A percentile compares a stretch with the other conserved stretches of the same genome.
Conservation (phyloP, 768 basidiomycete genomes). For the Mycena kentingensis region DNA sequence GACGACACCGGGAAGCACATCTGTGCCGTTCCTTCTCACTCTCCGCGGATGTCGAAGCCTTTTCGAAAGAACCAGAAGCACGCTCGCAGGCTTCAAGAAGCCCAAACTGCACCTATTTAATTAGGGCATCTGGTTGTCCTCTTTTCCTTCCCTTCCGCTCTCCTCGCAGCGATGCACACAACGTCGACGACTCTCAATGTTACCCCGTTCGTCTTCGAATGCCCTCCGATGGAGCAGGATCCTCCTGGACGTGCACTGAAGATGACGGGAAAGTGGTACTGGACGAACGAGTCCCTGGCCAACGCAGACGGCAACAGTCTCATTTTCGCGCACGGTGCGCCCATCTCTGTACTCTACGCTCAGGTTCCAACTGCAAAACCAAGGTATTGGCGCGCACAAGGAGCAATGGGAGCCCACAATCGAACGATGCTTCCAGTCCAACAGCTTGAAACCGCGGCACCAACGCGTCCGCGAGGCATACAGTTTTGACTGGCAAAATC, state of each 20-base stretch:
- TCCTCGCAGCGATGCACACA: no score
- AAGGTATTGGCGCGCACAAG: no score
- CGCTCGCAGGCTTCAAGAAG: no score
- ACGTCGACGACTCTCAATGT: background rate
- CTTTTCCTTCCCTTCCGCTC: no score
- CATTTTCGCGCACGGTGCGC: conserved; percentile 46
- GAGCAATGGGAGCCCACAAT: conserved; percentile 43
- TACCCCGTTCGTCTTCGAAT: conserved; percentile 14
- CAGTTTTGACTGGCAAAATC: conserved; percentile 43
- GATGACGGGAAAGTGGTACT: conserved; percentile 50
- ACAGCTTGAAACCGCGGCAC: conserved; percentile 21
- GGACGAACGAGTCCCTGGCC: conserved; percentile 23
- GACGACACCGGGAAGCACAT: no score
- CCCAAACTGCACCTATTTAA: no score
- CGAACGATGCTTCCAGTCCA: conserved; percentile 28
- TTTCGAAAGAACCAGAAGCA: no score
- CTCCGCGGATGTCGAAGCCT: no score
- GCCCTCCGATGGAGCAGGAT: conserved; percentile 2
- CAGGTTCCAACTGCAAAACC: no score
- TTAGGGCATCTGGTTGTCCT: no score
- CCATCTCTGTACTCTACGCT: background rate
- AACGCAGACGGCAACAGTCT: conserved; percentile 43
- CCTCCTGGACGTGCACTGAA: conserved; percentile 29
- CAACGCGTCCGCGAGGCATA: conserved; percentile 40
- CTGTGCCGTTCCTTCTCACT: no score